These are phyloP conservation scores for Teratosphaeria zuluensis DNA, from an alignment of 2,329 filamentous ascomycete genomes.

Conservation along the genomic window DNA sequence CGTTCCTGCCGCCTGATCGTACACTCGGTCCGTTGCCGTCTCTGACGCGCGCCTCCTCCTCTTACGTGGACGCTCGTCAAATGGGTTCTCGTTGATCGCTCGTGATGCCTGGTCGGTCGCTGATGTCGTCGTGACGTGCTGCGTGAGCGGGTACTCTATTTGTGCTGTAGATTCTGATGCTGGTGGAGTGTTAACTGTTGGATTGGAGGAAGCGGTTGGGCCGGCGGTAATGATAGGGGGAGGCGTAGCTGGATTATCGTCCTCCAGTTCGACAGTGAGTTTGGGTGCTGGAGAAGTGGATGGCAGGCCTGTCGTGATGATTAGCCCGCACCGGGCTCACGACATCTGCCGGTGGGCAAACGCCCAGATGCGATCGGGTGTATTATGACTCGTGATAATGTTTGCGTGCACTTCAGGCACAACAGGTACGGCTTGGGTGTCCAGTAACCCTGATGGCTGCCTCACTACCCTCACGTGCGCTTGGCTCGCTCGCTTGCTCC, in stretches of 20 bases:
- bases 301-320: constrained; percentile 1
- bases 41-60: constrained; percentile 20
- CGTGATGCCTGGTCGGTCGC: constrained; percentile 13
- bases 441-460: not conserved
- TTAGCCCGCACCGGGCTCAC: constrained; percentile 3
- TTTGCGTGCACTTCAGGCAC: not conserved
- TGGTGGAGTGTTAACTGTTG: constrained; percentile 12
- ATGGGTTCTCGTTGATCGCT: not conserved
- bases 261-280: constrained; percentile 23
- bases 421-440: not conserved
- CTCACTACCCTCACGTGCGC: not conserved
- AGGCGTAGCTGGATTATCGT: constrained; percentile 12
- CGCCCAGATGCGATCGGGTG: not conserved
- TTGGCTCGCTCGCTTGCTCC: not conserved
- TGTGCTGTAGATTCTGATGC: constrained; percentile 25
- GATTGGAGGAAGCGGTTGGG: constrained; percentile 17
- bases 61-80: constrained; percentile 17
- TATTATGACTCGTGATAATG: not conserved
- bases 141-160: constrained; percentile 6
- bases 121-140: constrained; percentile 3
- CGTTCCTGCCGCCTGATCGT: not conserved
- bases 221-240: constrained; percentile 24
- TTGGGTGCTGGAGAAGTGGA: constrained; percentile 7
- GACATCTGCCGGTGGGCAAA: constrained; percentile 5
- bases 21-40: constrained; percentile 11